Conservation (phyloP, 768 basidiomycete genomes). For the Boletus barrowsii region DNA sequence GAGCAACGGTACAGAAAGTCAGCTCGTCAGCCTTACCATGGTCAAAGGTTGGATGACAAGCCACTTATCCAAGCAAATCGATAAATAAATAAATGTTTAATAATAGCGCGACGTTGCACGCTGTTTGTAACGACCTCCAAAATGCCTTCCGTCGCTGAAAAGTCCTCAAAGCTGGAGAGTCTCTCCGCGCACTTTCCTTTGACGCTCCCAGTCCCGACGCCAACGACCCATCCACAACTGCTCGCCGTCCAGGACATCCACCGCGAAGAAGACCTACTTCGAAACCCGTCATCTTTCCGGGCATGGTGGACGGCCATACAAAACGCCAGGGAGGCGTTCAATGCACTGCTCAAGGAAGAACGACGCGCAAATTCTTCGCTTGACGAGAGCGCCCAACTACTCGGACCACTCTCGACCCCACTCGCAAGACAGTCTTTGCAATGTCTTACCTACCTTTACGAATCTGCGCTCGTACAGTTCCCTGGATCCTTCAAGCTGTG, state of each 20-base stretch:
- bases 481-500: constrained; percentile 92
- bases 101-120: neutral
- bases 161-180: constrained; percentile 46
- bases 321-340: constrained; percentile 64
- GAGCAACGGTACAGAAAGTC: neutral
- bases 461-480: constrained; percentile 84
- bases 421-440: constrained; percentile 75
- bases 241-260: constrained; percentile 73
- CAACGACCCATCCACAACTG: constrained; percentile 72
- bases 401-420: constrained; percentile 78
- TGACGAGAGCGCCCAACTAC: constrained; percentile 51
- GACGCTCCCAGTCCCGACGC: constrained; percentile 80
- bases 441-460: constrained; percentile 88
- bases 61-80: constrained; percentile 1
- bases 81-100: constrained; percentile 5
- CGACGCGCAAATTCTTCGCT: constrained; percentile 41
- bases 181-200: constrained; percentile 71
- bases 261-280: constrained; percentile 90
- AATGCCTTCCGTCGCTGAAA: constrained; percentile 59
- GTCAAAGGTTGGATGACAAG: neutral
- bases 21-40: constrained; percentile 13
- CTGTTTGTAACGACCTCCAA: constrained; percentile 9
- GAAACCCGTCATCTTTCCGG: constrained; percentile 87
- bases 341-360: constrained; percentile 55
- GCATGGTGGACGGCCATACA: constrained; percentile 91